Base-by-base conservation (phyloP, 2,329 filamentous ascomycete genomes). In the Penicillium brasilianum region DNA sequence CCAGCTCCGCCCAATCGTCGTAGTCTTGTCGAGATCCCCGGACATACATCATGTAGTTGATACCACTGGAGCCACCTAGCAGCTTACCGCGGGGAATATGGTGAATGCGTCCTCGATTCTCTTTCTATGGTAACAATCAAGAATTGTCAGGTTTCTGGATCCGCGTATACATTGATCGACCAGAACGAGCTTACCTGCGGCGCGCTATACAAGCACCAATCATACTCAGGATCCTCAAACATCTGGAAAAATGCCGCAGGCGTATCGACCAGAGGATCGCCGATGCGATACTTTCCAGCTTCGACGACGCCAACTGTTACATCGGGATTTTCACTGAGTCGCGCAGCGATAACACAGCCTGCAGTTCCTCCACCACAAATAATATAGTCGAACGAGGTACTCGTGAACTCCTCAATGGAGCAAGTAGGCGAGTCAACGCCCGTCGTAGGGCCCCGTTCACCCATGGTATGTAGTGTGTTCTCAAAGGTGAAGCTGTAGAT, bases 311-410 rank as follows among this genome's bases (percentile, higher is more conserved):
- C 78, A 16, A 85, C 75, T 2, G 71, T 72, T 59, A 80, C 60
- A 46, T 71, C 61, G 32, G 77, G 64, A 50, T 81, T 69, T 57
- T 83, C 80, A 2, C 78, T 79, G 1, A 86, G 58, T n/a, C 69
- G 69, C 1, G 66, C 63, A 8, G 69, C 69, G 22, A 86, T 74
- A 0, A 74, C 76, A 9, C 85, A 72, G 1, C 84, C 84, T 3
- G 83, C 82, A 2, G 82, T 85, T 4, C 84, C 84, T n/a, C 84
- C 84, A 34, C 84, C 84, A 37, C 84, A 72, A 58, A 86, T 69
- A 52, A 85, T 58, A 34, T 66, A 70, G 57, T 70, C 68, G 48
- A 70, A 70, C 16, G 56, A 43, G n/a, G 59, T 64, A 20, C 41
- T 34, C 8, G 51, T 55, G 25, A 66, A 66, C 25, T 66, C 63